A percentile compares a stretch with the other conserved stretches of the same genome.
Conservation (phyloP, 2,329 filamentous ascomycete genomes). For the Diplocarpon rosae region DNA sequence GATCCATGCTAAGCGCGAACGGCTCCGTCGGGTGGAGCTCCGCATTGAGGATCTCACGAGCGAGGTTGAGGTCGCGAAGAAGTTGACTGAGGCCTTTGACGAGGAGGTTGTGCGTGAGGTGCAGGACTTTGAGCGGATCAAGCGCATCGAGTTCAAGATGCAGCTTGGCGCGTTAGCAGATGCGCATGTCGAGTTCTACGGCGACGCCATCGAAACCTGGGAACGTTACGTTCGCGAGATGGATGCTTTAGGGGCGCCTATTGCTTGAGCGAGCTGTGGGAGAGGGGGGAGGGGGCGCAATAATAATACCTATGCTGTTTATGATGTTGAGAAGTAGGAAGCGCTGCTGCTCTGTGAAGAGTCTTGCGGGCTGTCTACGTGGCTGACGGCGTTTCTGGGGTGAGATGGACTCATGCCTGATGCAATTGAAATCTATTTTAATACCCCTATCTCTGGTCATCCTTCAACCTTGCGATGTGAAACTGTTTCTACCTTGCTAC, state of each 20-base stretch:
- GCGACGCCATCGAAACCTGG: slow-evolving; percentile 70
- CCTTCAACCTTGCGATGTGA: too few species aligned
- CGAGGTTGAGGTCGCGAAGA: slow-evolving; percentile 80
- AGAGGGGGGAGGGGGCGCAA: neutral
- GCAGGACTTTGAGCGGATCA: slow-evolving; percentile 90
- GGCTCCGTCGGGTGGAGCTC: slow-evolving; percentile 80
- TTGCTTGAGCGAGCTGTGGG: slow-evolving; percentile 13
- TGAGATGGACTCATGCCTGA: too few species aligned
- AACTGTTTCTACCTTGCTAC: too few species aligned
- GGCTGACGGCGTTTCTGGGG: too few species aligned
- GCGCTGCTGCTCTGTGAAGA: too few species aligned
- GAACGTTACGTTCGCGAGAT: slow-evolving; percentile 82
- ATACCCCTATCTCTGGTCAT: too few species aligned
- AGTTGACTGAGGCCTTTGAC: slow-evolving; percentile 84
- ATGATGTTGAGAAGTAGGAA: neutral
- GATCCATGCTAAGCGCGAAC: slow-evolving; percentile 78
- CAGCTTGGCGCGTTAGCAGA: slow-evolving; percentile 77
- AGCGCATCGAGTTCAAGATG: slow-evolving; percentile 81
- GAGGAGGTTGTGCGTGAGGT: slow-evolving; percentile 93
- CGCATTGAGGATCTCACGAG: slow-evolving; percentile 84
- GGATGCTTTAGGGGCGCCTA: slow-evolving; percentile 49
- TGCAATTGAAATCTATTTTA: too few species aligned
- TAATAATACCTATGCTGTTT: slow-evolving; percentile 6
- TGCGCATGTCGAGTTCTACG: slow-evolving; percentile 80
- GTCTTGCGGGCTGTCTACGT: too few species aligned